These are phyloP conservation scores for Oropetium thomaeum DNA, from an alignment of 176 grass and related monocot species.

Conservation along the genomic window DNA sequence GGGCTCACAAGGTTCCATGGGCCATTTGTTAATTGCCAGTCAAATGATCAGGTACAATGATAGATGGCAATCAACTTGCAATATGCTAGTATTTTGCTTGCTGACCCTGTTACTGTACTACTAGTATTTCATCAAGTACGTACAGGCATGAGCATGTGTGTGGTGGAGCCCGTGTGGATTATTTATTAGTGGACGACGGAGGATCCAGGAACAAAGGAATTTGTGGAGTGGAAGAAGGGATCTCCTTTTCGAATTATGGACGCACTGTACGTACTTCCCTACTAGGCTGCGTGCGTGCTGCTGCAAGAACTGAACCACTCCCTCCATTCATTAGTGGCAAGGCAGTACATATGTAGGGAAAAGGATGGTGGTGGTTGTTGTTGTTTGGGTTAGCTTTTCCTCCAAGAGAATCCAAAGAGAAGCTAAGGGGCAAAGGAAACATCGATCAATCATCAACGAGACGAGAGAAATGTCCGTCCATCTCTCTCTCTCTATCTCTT, in stretches of 20 bases:
- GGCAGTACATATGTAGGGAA: background rate
- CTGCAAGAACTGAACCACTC: slow-evolving; percentile 6
- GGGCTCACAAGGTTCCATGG: background rate
- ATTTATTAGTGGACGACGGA: background rate
- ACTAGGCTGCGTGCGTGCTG: background rate
- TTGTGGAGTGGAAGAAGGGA: slow-evolving; percentile 37
- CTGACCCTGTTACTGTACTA: background rate
- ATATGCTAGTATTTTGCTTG: too few relatives aligned
- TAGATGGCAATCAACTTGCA: too few relatives aligned
- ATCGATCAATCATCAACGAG: background rate
- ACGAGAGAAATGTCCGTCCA: background rate
- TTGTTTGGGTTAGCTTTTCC: slow-evolving; percentile 19
- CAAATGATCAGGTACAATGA: slow-evolving; percentile 17
- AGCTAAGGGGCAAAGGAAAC: slow-evolving; percentile 7
- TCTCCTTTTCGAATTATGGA: slow-evolving; percentile 24
- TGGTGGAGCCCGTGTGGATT: background rate
- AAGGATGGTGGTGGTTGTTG: too few relatives aligned
- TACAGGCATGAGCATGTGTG: slow-evolving; percentile 18
- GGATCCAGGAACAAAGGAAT: slow-evolving; percentile 4
- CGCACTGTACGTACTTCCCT: background rate
- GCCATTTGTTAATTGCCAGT: background rate
- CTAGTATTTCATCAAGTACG: too few relatives aligned
- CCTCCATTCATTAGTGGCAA: background rate
- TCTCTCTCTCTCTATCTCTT: background rate
- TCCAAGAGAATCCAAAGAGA: slow-evolving; percentile 16